Conservation (phyloP, 768 basidiomycete genomes). For the Podaxis sp. region DNA sequence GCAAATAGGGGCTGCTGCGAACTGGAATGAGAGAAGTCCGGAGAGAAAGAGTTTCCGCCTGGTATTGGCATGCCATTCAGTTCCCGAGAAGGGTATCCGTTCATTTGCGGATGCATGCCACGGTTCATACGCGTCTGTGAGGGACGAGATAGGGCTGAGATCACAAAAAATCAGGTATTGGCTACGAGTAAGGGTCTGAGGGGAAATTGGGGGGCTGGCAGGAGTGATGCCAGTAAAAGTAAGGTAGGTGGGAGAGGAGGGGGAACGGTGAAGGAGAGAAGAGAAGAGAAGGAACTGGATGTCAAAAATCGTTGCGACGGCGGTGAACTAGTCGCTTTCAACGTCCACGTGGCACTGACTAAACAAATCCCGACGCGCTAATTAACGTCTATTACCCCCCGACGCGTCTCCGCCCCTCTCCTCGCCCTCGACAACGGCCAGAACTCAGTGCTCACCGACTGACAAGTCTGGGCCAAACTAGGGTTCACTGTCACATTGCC, state of each 20-base stretch:
- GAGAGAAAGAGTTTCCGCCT: neutral
- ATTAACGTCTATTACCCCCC: neutral
- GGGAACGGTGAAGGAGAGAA: neutral
- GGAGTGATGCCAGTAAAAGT: neutral
- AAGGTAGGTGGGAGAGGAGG: neutral
- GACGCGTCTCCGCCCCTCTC: neutral
- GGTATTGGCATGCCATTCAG: neutral
- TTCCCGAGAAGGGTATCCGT: conserved; percentile 1
- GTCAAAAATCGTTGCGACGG: conserved; percentile 7
- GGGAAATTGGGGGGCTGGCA: neutral
- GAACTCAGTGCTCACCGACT: neutral
- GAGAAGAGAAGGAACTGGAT: neutral
- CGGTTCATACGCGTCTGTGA: conserved; percentile 3
- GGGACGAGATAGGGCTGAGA: neutral
- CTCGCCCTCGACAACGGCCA: neutral
- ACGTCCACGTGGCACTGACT: conserved; percentile 9
- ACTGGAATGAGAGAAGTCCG: conserved; percentile 1
- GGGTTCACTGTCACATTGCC: neutral
- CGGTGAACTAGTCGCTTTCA: conserved; percentile 2
- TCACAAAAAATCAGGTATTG: neutral
- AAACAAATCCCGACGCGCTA: conserved; percentile 10
- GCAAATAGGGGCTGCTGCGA: conserved; percentile 3
- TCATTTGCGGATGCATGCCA: conserved; percentile 4
- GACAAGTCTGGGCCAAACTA: neutral
- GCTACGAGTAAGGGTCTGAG: neutral